Percentiles rank a stretch among this genome's conserved stretches.
Conservation (phyloP, 805 yeast genomes). For the Pichia californica region DNA sequence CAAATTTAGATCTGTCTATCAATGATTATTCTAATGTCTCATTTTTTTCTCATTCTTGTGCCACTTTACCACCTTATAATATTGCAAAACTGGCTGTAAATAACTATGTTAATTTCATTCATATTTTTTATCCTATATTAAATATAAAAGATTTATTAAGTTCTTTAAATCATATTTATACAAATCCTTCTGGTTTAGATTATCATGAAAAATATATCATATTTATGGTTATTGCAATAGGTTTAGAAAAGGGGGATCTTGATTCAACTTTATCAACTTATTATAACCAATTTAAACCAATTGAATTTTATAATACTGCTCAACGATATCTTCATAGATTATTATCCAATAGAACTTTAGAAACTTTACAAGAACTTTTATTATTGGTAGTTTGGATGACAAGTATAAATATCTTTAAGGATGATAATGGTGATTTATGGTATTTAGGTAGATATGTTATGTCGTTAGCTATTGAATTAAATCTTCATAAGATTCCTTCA, state of each 20-base stretch:
- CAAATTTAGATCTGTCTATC: conserved; percentile 9
- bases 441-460: conserved; percentile 21
- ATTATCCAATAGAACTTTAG: conserved; percentile 14
- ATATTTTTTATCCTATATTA: conserved; percentile 18
- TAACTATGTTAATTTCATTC: conserved; percentile 17
- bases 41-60: conserved; percentile 16
- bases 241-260: conserved; percentile 10
- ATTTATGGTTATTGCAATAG: conserved; percentile 21
- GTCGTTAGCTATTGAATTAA: conserved; percentile 24
- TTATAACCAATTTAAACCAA: conserved; percentile 17
- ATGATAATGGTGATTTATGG: conserved; percentile 25
- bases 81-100: conserved; percentile 13
- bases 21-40: conserved; percentile 11
- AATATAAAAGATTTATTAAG: conserved; percentile 11
- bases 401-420: conserved; percentile 17
- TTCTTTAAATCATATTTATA: conserved; percentile 11
- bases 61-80: conserved; percentile 17
- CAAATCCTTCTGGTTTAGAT: conserved; percentile 10
- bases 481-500: conserved; percentile 18
- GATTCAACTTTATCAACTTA: conserved; percentile 3
- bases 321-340: conserved; percentile 16
- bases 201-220: conserved; percentile 19
- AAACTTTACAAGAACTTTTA: conserved; percentile 17
- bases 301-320: conserved; percentile 22
- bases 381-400: conserved; percentile 19